Evolutionary conservation across 2,329 filamentous ascomycete genomes (phyloP).

Genomic region (Stachybotrys chartarum): DNA sequence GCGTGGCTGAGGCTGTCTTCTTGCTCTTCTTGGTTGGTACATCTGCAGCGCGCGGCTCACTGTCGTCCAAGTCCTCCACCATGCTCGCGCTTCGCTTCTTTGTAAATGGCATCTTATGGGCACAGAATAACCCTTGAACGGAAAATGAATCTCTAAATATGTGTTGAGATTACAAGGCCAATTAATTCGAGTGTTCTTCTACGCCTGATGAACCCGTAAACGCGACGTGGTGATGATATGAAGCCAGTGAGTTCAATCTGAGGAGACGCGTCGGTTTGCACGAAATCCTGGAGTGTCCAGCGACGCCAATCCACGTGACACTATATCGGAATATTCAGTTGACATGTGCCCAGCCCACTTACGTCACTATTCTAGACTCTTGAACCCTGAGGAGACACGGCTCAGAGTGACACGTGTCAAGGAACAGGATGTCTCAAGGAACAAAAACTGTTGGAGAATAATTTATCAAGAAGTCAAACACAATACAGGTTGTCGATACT

Average conservation of each 20-base stretch:
- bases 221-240: not conserved
- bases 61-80: slow-evolving; percentile 23
- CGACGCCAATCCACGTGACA: slow-evolving; percentile 17
- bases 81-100: slow-evolving; percentile 29
- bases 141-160: too few relatives aligned
- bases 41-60: slow-evolving; percentile 18
- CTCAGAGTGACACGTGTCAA: too few relatives aligned
- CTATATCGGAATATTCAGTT: not conserved
- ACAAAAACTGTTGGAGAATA: too few relatives aligned
- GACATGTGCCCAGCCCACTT: too few relatives aligned
- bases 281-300: not conserved
- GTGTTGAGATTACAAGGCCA: too few relatives aligned
- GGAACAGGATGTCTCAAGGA: too few relatives aligned
- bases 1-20: slow-evolving; percentile 13
- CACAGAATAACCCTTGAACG: too few relatives aligned
- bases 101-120: not conserved
- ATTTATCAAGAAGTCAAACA: too few relatives aligned
- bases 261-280: not conserved
- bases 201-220: not conserved
- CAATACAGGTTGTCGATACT: too few relatives aligned
- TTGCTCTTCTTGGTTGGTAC: slow-evolving; percentile 43
- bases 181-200: too few relatives aligned
- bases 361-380: too few relatives aligned
- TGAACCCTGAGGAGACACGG: too few relatives aligned
- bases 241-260: not conserved